phyloP scores from a whole-genome alignment of 331 rosid genomes.

The Spiraea crenata region DNA sequence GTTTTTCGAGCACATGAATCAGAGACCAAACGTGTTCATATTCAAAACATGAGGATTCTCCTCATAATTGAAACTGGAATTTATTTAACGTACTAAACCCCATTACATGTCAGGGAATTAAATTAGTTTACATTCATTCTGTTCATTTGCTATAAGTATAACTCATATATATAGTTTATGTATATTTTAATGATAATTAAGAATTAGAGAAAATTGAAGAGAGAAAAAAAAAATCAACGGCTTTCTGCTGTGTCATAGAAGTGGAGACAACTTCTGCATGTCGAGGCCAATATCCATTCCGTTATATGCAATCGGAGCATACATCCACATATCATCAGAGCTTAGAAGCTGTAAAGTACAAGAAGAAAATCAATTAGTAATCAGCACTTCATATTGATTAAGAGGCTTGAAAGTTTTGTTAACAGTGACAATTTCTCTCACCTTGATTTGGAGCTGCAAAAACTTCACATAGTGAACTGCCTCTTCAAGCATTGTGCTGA shows the following conservation, averaged over 20 bases:
- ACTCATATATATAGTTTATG: neutral
- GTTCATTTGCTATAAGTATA: neutral
- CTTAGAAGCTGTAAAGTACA: slow-evolving; percentile 61
- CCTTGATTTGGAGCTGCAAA: slow-evolving; percentile 94
- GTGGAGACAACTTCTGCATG: slow-evolving; percentile 31
- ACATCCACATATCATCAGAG: slow-evolving; percentile 94
- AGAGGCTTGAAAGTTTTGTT: neutral
- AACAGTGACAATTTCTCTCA: slow-evolving; percentile 16
- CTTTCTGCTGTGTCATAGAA: slow-evolving; percentile 27
- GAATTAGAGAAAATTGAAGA: neutral
- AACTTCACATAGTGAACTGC: slow-evolving; percentile 89
- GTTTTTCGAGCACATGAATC: no score
- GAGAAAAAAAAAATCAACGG: neutral
- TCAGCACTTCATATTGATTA: neutral
- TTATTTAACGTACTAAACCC: slow-evolving; percentile 3
- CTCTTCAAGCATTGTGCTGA: slow-evolving; percentile 98
- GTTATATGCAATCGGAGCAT: slow-evolving; percentile 85
- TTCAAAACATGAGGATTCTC: slow-evolving; percentile 33
- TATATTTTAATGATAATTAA: neutral
- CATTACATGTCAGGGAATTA: slow-evolving; percentile 18
- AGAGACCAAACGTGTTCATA: neutral
- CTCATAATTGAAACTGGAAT: slow-evolving; percentile 26
- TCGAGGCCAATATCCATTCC: slow-evolving; percentile 60
- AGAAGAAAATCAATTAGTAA: neutral
- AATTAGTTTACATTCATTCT: neutral